Evolutionary conservation across 805 yeast genomes (phyloP).

Genomic region (Candida tallmaniae): DNA sequence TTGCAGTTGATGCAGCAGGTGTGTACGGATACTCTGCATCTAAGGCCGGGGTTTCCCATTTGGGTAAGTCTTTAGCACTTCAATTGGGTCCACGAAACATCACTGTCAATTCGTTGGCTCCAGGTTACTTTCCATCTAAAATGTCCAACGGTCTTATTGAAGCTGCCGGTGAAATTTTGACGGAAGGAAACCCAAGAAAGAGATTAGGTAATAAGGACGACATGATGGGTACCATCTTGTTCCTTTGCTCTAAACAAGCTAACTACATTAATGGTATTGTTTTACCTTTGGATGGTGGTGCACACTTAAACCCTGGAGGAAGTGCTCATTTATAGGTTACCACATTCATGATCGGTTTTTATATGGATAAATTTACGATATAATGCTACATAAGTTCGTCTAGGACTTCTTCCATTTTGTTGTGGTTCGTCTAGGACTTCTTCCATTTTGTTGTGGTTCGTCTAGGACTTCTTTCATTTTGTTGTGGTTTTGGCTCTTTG

Average conservation of each 20-base stretch:
- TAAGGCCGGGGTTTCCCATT: conserved; percentile 69
- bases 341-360: no score
- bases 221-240: conserved; percentile 50
- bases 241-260: conserved; percentile 50
- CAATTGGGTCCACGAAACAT: conserved; percentile 65
- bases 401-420: no score
- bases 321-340: conserved; percentile 4
- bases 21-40: conserved; percentile 71
- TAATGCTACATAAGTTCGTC: no score
- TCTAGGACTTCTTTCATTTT: no score
- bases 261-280: conserved; percentile 64
- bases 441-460: no score
- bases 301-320: conserved; percentile 31
- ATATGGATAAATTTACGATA: no score
- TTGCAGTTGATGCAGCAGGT: conserved; percentile 42
- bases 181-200: conserved; percentile 51
- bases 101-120: conserved; percentile 67
- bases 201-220: conserved; percentile 63
- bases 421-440: no score
- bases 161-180: conserved; percentile 44
- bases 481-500: no score
- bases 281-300: conserved; percentile 70
- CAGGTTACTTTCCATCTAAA: conserved; percentile 74
- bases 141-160: conserved; percentile 65
- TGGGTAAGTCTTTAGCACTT: conserved; percentile 58